Evolutionary conservation across 805 yeast species (phyloP).

Genomic region (Barnettozyma populi): DNA sequence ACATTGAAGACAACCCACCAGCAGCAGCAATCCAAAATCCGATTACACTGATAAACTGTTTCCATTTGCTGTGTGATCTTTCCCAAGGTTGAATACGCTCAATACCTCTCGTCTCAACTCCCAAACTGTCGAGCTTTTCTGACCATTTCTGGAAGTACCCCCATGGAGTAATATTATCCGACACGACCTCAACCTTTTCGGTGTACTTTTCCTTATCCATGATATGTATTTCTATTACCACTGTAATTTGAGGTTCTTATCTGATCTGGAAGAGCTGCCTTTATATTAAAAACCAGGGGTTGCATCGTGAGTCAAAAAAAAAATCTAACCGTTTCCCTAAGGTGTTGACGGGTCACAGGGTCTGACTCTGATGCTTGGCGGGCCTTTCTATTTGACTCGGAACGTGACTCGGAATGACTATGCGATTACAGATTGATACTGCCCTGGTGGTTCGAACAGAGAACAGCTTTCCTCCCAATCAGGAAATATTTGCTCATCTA

Average conservation of each 20-base stretch:
- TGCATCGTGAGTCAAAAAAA: not conserved
- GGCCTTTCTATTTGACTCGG: not conserved
- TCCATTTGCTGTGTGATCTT: constrained; percentile 37
- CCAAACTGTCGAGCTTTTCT: constrained; percentile 42
- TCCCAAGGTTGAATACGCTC: constrained; percentile 68
- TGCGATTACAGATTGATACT: not conserved
- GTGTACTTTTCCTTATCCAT: constrained; percentile 6
- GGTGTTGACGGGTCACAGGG: too few relatives aligned
- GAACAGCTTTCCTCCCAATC: not conserved
- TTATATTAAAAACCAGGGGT: not conserved
- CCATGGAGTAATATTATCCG: constrained; percentile 19
- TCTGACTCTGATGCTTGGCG: too few relatives aligned
- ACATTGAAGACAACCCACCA: constrained; percentile 87
- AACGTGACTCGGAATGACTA: not conserved
- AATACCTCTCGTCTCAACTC: constrained; percentile 78
- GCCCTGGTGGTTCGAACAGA: not conserved
- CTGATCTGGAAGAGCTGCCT: not conserved
- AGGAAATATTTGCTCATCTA: not conserved
- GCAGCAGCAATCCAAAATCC: constrained; percentile 85
- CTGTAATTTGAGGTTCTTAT: not conserved
- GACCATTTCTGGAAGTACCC: constrained; percentile 30
- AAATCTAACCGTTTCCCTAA: too few relatives aligned
- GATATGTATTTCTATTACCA: not conserved
- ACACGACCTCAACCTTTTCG: constrained; percentile 5
- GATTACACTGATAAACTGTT: constrained; percentile 41